Evolutionary conservation across 1,139 yeast genomes (phyloP).

Genomic region (Blastobotrys aristatus): DNA sequence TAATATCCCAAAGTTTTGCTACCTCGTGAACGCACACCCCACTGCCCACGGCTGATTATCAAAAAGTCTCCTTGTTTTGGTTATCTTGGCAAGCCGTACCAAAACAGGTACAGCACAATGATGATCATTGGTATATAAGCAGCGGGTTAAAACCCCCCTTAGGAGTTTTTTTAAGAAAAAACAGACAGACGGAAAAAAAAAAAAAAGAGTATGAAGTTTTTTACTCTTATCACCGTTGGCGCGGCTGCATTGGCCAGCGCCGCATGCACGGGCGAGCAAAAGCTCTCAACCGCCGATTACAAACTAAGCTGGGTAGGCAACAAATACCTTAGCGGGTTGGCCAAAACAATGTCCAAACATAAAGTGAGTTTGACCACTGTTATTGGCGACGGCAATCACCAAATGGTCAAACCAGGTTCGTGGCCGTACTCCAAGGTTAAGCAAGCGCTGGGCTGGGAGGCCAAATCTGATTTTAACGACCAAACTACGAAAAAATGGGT

Average conservation of each 20-base stretch:
- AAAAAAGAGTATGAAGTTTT: too few relatives aligned
- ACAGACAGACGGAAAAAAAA: too few relatives aligned
- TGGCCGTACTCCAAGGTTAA: slow-evolving; percentile 5
- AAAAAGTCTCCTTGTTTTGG: too few relatives aligned
- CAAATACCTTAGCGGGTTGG: slow-evolving; percentile 2
- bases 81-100: too few relatives aligned
- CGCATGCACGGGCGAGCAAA: slow-evolving; percentile 9
- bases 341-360: slow-evolving; percentile 6
- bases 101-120: too few relatives aligned
- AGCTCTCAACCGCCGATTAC: neutral
- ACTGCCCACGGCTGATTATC: too few relatives aligned
- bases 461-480: slow-evolving; percentile 10
- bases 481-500: slow-evolving; percentile 10
- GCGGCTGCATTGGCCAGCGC: neutral
- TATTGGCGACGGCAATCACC: slow-evolving; percentile 13
- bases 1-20: too few relatives aligned
- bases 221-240: neutral
- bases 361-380: slow-evolving; percentile 13
- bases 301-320: neutral
- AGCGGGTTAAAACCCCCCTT: too few relatives aligned
- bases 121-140: too few relatives aligned
- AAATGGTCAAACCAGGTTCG: slow-evolving; percentile 1
- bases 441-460: slow-evolving; percentile 11
- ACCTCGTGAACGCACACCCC: too few relatives aligned
- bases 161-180: too few relatives aligned